phyloP scores from a whole-genome alignment of 208 protist genomes.

The Herpetomonas muscarum region DNA sequence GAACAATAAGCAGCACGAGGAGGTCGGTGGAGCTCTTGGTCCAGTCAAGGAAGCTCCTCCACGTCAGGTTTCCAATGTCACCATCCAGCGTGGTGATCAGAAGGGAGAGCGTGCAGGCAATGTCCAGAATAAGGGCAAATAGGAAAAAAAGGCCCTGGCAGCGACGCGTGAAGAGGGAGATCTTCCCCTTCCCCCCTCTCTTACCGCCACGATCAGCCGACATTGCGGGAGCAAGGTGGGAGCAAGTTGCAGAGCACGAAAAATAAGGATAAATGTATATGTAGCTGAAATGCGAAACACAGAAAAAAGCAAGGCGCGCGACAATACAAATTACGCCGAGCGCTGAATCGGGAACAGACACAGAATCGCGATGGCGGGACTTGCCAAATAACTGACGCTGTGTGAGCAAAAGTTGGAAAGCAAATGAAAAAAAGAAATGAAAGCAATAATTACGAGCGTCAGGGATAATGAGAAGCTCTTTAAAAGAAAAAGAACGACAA shows the following conservation, averaged over 20 bases:
- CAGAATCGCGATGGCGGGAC: too few relatives aligned
- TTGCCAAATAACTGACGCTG: too few relatives aligned
- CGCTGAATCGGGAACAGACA: too few relatives aligned
- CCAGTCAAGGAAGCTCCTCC: constrained; percentile 16
- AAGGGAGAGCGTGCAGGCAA: constrained; percentile 8
- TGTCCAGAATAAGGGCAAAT: constrained; percentile 20
- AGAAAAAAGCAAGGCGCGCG: not conserved
- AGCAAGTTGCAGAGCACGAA: too few relatives aligned
- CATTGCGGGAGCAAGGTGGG: not conserved
- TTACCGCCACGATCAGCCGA: not conserved
- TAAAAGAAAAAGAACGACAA: constrained; percentile 1
- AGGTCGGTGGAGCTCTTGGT: constrained; percentile 14
- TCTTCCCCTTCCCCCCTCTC: not conserved
- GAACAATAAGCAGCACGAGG: constrained; percentile 19
- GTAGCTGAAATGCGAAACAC: not conserved
- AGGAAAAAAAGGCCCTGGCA: not conserved
- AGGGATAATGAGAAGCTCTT: too few relatives aligned
- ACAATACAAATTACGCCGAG: not conserved
- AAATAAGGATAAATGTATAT: constrained; percentile 3
- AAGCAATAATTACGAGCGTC: too few relatives aligned
- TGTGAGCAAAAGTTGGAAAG: too few relatives aligned
- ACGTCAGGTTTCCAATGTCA: constrained; percentile 11
- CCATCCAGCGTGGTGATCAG: constrained; percentile 11
- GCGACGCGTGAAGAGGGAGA: not conserved
- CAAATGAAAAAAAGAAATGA: too few relatives aligned